These are phyloP conservation scores for Coprinopsis marcescibilis DNA, from an alignment of 768 basidiomycete genomes.

Conservation along the genomic window DNA sequence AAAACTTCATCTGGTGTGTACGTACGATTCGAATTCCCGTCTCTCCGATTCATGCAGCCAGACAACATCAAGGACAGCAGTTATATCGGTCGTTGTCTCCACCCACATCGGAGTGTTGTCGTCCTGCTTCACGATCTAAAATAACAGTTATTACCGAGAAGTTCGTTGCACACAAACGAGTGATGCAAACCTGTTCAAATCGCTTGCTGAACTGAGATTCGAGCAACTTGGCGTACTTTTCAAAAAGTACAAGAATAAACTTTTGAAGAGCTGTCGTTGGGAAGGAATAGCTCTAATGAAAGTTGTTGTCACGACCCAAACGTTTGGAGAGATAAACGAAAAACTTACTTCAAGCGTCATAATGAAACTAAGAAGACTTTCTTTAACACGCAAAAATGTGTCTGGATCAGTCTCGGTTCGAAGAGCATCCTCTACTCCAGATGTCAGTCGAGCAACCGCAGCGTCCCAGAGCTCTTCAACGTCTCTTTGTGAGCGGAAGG, in stretches of 20 bases:
- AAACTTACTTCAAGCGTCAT: constrained; percentile 81
- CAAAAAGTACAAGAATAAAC: constrained; percentile 84
- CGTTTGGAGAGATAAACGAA: background rate
- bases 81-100: constrained; percentile 54
- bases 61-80: constrained; percentile 70
- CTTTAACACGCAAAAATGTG: constrained; percentile 76
- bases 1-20: too few species aligned
- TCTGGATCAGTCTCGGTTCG: constrained; percentile 74
- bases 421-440: constrained; percentile 68
- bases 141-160: background rate
- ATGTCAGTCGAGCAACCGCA: constrained; percentile 67
- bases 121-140: constrained; percentile 77
- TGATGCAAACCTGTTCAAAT: constrained; percentile 66
- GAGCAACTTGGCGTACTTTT: constrained; percentile 79
- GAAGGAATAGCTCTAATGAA: constrained; percentile 73
- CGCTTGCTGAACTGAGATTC: constrained; percentile 74
- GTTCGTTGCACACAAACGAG: too few species aligned
- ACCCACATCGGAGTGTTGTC: constrained; percentile 87
- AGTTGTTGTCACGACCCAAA: constrained; percentile 5
- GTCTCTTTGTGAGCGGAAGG: constrained; percentile 85
- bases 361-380: constrained; percentile 76
- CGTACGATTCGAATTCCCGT: constrained; percentile 44
- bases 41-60: constrained; percentile 75
- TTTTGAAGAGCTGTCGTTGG: constrained; percentile 77
- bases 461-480: constrained; percentile 96